phyloP scores from a whole-genome alignment of 805 yeast species.

The Ogataea nitratoaversa region DNA sequence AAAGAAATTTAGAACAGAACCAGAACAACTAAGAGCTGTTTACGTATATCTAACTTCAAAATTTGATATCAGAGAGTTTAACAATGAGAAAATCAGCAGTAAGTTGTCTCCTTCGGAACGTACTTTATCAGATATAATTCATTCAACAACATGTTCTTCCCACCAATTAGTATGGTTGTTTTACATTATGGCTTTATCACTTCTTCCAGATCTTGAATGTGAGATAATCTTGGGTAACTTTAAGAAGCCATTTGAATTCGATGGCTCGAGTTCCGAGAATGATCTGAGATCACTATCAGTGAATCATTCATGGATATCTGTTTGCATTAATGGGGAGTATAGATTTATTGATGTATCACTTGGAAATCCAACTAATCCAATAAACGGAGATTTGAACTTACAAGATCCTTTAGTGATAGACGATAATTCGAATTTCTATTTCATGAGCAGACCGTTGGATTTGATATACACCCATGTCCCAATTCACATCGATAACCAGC shows the following conservation, averaged over 20 bases:
- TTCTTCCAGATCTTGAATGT: conserved; percentile 55
- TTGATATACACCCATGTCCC: conserved; percentile 87
- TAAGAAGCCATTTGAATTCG: conserved; percentile 67
- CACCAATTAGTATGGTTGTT: conserved; percentile 77
- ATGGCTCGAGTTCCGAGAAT: conserved; percentile 24
- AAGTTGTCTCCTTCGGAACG: conserved; percentile 25
- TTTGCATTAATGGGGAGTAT: conserved; percentile 72
- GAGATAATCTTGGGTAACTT: conserved; percentile 80
- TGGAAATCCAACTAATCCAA: conserved; percentile 56
- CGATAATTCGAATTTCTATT: conserved; percentile 47
- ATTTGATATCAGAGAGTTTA: conserved; percentile 41
- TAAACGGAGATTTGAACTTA: conserved; percentile 39
- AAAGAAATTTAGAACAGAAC: conserved; percentile 44
- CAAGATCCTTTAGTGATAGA: conserved; percentile 22
- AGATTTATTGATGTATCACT: conserved; percentile 70
- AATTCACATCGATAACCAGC: conserved; percentile 72
- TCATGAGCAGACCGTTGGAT: conserved; percentile 70
- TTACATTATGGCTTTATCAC: conserved; percentile 62
- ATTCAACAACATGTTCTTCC: conserved; percentile 24
- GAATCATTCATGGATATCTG: conserved; percentile 88
- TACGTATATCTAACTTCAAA: conserved; percentile 60
- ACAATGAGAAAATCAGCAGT: conserved; percentile 30
- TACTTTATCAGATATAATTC: conserved; percentile 25
- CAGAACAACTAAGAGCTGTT: conserved; percentile 64
- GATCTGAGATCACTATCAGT: conserved; percentile 46